Evolutionary conservation across 1,139 yeast genomes (phyloP), one percentile per base, ranked within the genome.

Genomic region (Saccharomyces uvarum): DNA sequence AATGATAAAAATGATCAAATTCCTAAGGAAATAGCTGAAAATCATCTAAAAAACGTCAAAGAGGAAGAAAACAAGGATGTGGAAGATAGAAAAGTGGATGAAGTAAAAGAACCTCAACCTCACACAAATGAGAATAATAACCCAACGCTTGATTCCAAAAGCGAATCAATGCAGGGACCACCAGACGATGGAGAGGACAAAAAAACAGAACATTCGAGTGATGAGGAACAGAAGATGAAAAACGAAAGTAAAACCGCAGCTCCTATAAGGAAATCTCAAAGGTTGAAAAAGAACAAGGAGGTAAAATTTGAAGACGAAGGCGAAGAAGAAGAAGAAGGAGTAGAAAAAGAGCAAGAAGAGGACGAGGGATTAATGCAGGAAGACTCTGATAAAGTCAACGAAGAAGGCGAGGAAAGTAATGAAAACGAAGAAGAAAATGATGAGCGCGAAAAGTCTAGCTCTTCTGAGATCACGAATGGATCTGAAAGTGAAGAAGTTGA

Each of bases 311-410:
- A 32, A 5, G 47, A 38, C 6, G 32, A 49, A 26, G 14, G n/a
- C n/a, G 24, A 7, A n/a, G 24, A 24, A 27, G 42, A 24, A 27
- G 42, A 57, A 7, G 64, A 62, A 46, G 61, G 60, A 32, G 54
- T 50, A 27, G 61, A 61, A 26, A 57, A 58, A 26, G 57, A 51
- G 29, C 63, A 56, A 28, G 61, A 58, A 42, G 62, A 53, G 27
- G 61, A 48, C 54, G 54, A 26, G 53, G 51, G 48, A 54, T 53
- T 27, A 53, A 50, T 42, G 56, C 44, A 27, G 56, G 48, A 42
- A 51, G 33, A 26, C 56, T 48, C 38, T 27, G 24, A 27, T 11
- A 56, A 51, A 9, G 51, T 16, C 16, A 55, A 50, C 27, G 56
- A 58, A 24, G 53, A 55, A 21, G 54, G 52, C 26, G 57, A 41